Base-by-base conservation (phyloP, 2,329 filamentous ascomycete genomes). In the Uncinocarpus reesii region DNA sequence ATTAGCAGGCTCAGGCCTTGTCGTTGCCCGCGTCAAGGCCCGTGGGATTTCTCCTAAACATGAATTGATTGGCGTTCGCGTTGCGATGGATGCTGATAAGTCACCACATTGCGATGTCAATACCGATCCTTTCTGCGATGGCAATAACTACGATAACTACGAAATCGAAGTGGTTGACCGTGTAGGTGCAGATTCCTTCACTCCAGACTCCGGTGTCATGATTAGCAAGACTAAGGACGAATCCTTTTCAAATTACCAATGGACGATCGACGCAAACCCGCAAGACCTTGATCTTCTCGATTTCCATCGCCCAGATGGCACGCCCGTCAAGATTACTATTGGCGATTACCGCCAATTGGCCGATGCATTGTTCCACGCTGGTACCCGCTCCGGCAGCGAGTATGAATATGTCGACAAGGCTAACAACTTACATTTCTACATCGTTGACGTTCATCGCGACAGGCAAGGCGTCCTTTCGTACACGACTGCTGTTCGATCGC, bases 211-310 rank as follows among this genome's bases (percentile, higher is more conserved):
- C 1, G 51, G 53, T 10, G 49, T 55, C 15, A 55, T 55, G 51
- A 47, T 55, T 15, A 55, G 51, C 40, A 55, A 55, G 43, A 48
- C 43, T n/a, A 52, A 46, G 16, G n/a, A 36, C 18, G 35, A 40
- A 6, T 38, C 23, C 7, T 40, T 41, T 15, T 42, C 40, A 4
- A 28, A 37, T 20, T 55, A 42, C 41, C 53, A 55, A 37, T 55
- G 53, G 53, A 55, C 53, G 10, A 55, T 55, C 18, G 53, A 55
- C 24, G 53, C 53, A 23, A 55, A 55, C 46, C 53, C 53, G 4
- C 51, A 55, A 20, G 51, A 55, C 36, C 41, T 55, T 26, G 37
- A 49, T n/a, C 21, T 48, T 20, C 36, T 55, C 4, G 53, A 55
- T 34, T 55, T 55, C 44, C 29, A 49, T 32, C 47, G 49, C 8